Base-by-base conservation (phyloP, 495 filamentous ascomycete species). In the Cladorrhinum samala region DNA sequence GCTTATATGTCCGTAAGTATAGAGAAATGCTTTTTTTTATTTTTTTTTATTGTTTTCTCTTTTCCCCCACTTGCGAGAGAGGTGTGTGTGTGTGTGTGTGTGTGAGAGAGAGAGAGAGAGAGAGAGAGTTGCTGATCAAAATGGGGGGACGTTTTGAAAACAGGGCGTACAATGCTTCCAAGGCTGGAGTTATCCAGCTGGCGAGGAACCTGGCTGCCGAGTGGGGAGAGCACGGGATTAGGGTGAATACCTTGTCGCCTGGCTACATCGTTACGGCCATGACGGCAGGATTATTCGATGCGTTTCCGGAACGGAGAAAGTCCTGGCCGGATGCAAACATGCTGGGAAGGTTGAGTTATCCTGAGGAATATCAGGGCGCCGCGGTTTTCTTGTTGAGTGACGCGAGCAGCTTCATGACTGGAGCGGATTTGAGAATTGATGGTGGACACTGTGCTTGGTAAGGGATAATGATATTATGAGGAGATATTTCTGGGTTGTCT, bases 181-280 rank as follows among this genome's bases (percentile, higher is more conserved):
- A 96, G 69, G 89, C 89, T 3, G 91, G 80, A 11, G 88, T 96
- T 4, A 62, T 95, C 67, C 91, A 95, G 63, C 83, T 96, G 3
- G 83, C 74, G 7, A 84, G 87, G 60, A 92, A 90, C 68, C 78
- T 96, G n/a, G 92, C 91, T 5, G 68, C 81, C 24, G 89, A 94
- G 68, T 92, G 92, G 92, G 92, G 92, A 21, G 63, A 70, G 43
- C 79, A 92, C 68, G 86, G 85, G 48, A 96, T 97, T 67, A 87
- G 92, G 2, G 91, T 96, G 55, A 97, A 97, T 73, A 94, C 91
- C 38, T 84, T 96, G 60, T 95, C 89, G 13, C 92, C 92, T 0
- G 92, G 92, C 27, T 97, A 97, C 66, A 96, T 96, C 58, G 82
- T 93, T 48, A 95, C 91, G n/a, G 78, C 81, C 27, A 94, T 95